phyloP scores from a whole-genome alignment of 371 early-diverging fungal genomes.

The Rhizopus arrhizus region DNA sequence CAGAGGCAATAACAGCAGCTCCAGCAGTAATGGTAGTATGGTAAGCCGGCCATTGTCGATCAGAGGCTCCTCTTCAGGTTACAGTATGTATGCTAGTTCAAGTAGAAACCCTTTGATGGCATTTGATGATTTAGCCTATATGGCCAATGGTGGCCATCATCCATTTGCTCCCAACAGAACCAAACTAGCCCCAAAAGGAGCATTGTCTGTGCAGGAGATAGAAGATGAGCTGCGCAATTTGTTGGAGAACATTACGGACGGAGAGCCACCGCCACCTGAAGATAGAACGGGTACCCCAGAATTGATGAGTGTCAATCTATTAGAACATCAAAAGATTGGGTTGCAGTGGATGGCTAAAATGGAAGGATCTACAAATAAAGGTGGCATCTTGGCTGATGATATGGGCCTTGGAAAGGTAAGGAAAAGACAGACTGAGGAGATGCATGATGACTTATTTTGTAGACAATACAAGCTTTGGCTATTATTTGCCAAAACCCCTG shows the following conservation, averaged over 20 bases:
- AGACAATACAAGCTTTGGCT: slow-evolving; percentile 82
- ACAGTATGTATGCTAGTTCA: too few species aligned
- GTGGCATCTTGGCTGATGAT: slow-evolving; percentile 81
- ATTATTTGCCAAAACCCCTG: slow-evolving; percentile 61
- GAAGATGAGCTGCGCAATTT: slow-evolving; percentile 50
- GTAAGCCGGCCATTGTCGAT: too few species aligned
- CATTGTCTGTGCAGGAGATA: slow-evolving; percentile 1
- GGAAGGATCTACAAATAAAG: slow-evolving; percentile 55
- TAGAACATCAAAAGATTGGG: slow-evolving; percentile 70
- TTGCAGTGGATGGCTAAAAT: slow-evolving; percentile 65
- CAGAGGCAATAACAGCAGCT: not conserved
- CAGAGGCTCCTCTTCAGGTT: too few species aligned
- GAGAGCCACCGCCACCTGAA: slow-evolving; percentile 44
- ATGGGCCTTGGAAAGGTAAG: slow-evolving; percentile 56
- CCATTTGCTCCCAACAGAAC: not conserved
- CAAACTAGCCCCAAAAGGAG: too few species aligned
- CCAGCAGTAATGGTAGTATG: not conserved
- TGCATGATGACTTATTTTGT: not conserved
- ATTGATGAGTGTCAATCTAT: slow-evolving; percentile 45
- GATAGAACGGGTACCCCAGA: slow-evolving; percentile 57
- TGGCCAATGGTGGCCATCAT: not conserved
- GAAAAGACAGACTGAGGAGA: not conserved
- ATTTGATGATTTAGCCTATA: too few species aligned
- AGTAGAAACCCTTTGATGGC: too few species aligned
- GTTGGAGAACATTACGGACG: slow-evolving; percentile 45